Conservation (phyloP, 2,329 filamentous ascomycete species). For the Colletotrichum musae region DNA sequence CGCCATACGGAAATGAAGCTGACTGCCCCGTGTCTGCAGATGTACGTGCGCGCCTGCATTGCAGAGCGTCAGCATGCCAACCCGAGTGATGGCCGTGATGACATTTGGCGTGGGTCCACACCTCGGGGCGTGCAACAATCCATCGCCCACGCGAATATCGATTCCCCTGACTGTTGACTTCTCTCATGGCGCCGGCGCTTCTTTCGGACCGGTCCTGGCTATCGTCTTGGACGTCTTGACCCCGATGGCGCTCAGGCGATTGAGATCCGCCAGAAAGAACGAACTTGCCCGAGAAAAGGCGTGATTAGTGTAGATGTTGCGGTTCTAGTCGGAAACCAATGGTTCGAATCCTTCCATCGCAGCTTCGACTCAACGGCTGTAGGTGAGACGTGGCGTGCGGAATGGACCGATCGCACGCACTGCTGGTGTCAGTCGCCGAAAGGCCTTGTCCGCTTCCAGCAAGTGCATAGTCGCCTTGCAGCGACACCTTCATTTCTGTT, state of each 20-base stretch:
- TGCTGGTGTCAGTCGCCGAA: slow-evolving; percentile 22
- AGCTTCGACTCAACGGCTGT: slow-evolving; percentile 9
- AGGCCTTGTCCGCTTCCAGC: slow-evolving; percentile 15
- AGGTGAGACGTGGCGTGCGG: slow-evolving; percentile 1
- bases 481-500: slow-evolving; percentile 10
- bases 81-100: slow-evolving; percentile 1
- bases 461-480: slow-evolving; percentile 20
- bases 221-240: slow-evolving; percentile 2
- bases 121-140: background rate
- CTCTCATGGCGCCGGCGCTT: background rate
- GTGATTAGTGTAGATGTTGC: background rate
- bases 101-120: background rate
- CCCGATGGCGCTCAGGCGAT: background rate
- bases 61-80: slow-evolving; percentile 11
- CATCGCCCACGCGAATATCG: slow-evolving; percentile 4
- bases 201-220: slow-evolving; percentile 10
- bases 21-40: slow-evolving; percentile 7
- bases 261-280: background rate
- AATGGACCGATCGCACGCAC: slow-evolving; percentile 16
- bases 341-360: slow-evolving; percentile 1
- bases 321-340: background rate
- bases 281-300: background rate
- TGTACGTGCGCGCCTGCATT: slow-evolving; percentile 6
- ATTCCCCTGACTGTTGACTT: slow-evolving; percentile 4
- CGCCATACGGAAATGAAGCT: slow-evolving; percentile 15